Evolutionary conservation across 129 eudicot species (phyloP).

Genomic region (Tanacetum coccineum): DNA sequence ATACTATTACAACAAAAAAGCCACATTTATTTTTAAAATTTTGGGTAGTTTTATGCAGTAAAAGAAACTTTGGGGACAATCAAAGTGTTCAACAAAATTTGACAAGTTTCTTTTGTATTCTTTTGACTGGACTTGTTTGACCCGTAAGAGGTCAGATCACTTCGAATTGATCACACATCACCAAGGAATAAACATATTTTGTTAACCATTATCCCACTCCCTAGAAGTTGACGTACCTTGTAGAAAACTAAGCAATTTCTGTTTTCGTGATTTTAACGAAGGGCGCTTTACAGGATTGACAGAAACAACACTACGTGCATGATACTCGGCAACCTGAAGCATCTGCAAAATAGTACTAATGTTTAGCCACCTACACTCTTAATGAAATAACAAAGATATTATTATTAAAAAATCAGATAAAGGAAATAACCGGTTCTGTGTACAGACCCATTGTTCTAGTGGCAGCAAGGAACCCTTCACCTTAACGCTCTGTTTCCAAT

Average conservation of each 20-base stretch:
- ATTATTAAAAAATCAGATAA: constrained; percentile 10
- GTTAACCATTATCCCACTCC: constrained; percentile 2
- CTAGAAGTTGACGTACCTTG: constrained; percentile 46
- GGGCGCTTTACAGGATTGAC: constrained; percentile 81
- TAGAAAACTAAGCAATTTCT: constrained; percentile 80
- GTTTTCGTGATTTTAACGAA: constrained; percentile 83
- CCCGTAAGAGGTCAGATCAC: background rate
- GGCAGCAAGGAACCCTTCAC: constrained; percentile 69
- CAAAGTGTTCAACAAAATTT: too few relatives aligned
- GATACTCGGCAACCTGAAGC: constrained; percentile 92
- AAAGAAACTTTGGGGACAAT: background rate
- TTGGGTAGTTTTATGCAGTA: background rate
- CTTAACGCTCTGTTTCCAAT: constrained; percentile 71
- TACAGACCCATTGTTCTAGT: constrained; percentile 83
- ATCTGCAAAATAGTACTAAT: constrained; percentile 43
- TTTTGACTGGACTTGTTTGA: background rate
- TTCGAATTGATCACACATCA: too few relatives aligned
- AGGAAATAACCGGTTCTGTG: constrained; percentile 22
- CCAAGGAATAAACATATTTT: background rate
- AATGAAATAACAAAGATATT: background rate
- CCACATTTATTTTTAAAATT: too few relatives aligned
- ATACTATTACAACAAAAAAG: too few relatives aligned
- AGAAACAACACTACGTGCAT: constrained; percentile 67
- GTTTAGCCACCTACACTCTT: background rate
- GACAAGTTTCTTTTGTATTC: too few relatives aligned